phyloP scores from a whole-genome alignment of 495 filamentous ascomycete genomes.

The Aspergillus sclerotioniger region DNA sequence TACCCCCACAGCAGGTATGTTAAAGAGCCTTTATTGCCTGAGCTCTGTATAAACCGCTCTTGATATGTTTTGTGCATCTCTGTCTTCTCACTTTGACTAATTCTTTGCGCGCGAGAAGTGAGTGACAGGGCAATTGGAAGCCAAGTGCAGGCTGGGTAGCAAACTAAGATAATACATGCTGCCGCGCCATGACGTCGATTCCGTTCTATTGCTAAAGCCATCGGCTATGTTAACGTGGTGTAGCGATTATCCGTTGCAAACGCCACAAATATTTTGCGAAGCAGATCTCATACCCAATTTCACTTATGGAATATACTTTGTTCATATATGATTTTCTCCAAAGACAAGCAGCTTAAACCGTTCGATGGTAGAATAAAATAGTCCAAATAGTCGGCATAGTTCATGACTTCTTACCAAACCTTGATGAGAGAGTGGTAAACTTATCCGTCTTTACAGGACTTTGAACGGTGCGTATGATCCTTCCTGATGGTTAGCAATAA shows the following conservation, averaged over 20 bases:
- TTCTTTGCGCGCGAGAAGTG: neutral
- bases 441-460: conserved; percentile 58
- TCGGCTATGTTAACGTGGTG: neutral
- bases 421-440: conserved; percentile 65
- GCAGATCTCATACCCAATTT: neutral
- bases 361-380: neutral
- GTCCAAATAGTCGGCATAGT: neutral
- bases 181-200: neutral
- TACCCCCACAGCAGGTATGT: conserved; percentile 82
- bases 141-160: neutral
- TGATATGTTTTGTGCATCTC: neutral
- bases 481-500: conserved; percentile 44
- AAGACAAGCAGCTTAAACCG: neutral
- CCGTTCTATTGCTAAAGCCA: neutral
- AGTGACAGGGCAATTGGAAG: neutral
- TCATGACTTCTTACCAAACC: conserved; percentile 65
- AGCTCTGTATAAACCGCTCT: neutral
- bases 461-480: conserved; percentile 63
- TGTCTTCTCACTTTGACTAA: neutral
- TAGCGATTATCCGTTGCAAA: neutral
- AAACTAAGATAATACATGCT: neutral
- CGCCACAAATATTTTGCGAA: neutral
- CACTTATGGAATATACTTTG: neutral
- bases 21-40: neutral
- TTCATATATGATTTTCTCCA: neutral